Evolutionary conservation across 768 basidiomycete species (phyloP).

Genomic region (Tricholoma bakamatsutake): DNA sequence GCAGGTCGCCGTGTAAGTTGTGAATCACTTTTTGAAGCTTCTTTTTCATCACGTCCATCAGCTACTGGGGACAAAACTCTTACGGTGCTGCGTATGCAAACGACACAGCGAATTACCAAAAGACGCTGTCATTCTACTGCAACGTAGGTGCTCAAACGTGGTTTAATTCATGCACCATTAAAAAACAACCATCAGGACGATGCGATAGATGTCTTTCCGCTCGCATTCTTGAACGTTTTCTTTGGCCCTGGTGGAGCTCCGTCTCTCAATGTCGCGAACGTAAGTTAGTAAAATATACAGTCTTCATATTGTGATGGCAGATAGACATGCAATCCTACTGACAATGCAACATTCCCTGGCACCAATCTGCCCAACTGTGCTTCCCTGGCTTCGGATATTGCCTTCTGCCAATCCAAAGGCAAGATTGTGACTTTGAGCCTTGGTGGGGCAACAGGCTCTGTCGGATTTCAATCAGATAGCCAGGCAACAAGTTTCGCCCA

Average conservation of each 20-base stretch:
- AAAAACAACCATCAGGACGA: slow-evolving; percentile 38
- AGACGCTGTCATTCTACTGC: slow-evolving; percentile 60
- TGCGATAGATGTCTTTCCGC: slow-evolving; percentile 60
- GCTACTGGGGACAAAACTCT: slow-evolving; percentile 76
- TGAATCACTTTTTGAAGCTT: background rate
- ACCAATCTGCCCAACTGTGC: slow-evolving; percentile 58
- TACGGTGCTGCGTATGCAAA: slow-evolving; percentile 50
- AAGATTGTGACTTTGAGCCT: slow-evolving; percentile 55
- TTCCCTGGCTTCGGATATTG: slow-evolving; percentile 54
- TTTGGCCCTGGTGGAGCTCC: slow-evolving; percentile 58
- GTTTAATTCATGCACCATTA: slow-evolving; percentile 2
- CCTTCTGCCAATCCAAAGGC: slow-evolving; percentile 58
- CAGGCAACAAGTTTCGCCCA: slow-evolving; percentile 57
- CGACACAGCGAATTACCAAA: slow-evolving; percentile 52
- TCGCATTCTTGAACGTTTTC: slow-evolving; percentile 66
- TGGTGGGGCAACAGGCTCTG: slow-evolving; percentile 58
- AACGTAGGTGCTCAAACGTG: slow-evolving; percentile 30
- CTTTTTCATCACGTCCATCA: slow-evolving; percentile 15
- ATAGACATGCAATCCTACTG: slow-evolving; percentile 57
- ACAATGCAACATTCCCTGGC: slow-evolving; percentile 55
- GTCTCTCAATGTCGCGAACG: slow-evolving; percentile 65
- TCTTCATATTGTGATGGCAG: background rate
- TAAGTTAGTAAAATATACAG: slow-evolving; percentile 19
- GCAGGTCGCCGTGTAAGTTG: slow-evolving; percentile 51
- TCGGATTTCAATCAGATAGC: slow-evolving; percentile 51